Evolutionary conservation across 2,329 filamentous ascomycete genomes (phyloP).

Genomic region (Ceratocystis alfenasii): DNA sequence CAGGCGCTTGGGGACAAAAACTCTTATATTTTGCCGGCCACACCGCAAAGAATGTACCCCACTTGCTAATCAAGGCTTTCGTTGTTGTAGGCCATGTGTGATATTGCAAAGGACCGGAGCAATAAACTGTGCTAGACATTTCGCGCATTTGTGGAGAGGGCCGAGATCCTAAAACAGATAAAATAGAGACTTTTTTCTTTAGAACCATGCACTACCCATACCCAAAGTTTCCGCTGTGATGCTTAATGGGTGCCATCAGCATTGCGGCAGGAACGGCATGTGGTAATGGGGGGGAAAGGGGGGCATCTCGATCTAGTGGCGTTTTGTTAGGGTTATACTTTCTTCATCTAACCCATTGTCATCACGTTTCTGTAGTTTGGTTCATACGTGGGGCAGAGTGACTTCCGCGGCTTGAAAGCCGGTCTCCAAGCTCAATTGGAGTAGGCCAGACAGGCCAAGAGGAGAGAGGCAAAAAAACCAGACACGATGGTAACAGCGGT

Average conservation of each 20-base stretch:
- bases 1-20: background rate
- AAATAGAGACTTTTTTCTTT: background rate
- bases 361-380: too few species aligned
- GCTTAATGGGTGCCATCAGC: background rate
- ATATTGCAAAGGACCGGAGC: slow-evolving; percentile 73
- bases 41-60: too few species aligned
- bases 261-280: background rate
- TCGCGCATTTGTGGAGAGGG: background rate
- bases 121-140: slow-evolving; percentile 40
- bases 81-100: slow-evolving; percentile 63
- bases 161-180: background rate
- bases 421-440: too few species aligned
- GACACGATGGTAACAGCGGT: too few species aligned
- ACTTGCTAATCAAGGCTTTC: slow-evolving; percentile 23
- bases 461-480: too few species aligned
- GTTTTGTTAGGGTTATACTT: background rate
- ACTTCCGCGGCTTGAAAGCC: too few species aligned
- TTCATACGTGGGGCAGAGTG: too few species aligned
- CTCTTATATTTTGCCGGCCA: slow-evolving; percentile 4
- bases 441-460: too few species aligned
- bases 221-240: background rate
- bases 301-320: background rate
- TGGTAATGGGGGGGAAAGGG: background rate
- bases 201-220: background rate
- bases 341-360: background rate